These are phyloP conservation scores for Clonostachys chloroleuca DNA, from an alignment of 2,329 filamentous ascomycete genomes.

Conservation along the genomic window DNA sequence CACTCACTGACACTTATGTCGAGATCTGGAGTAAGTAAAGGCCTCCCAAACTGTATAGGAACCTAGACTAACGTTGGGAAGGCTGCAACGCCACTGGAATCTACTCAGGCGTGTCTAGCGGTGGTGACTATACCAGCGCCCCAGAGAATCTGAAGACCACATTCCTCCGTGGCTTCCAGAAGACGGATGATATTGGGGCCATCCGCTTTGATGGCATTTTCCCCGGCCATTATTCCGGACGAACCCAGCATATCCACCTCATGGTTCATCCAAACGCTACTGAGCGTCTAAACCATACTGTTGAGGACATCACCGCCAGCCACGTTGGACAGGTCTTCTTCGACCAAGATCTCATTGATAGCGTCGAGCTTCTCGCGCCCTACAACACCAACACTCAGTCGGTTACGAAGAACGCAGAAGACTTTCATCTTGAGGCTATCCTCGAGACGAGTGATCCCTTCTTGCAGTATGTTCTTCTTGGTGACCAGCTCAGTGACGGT, in stretches of 20 bases:
- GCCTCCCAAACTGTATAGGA: too few species aligned
- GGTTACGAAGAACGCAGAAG: slow-evolving; percentile 38
- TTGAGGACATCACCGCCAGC: slow-evolving; percentile 33
- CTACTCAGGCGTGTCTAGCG: slow-evolving; percentile 31
- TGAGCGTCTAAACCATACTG: slow-evolving; percentile 21
- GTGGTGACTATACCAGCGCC: slow-evolving; percentile 36
- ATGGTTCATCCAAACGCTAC: slow-evolving; percentile 30
- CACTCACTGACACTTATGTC: slow-evolving; percentile 28
- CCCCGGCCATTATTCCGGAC: slow-evolving; percentile 37
- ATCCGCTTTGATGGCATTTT: slow-evolving; percentile 36
- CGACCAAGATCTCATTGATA: slow-evolving; percentile 49
- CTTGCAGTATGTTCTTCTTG: slow-evolving; percentile 52
- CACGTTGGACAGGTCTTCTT: slow-evolving; percentile 63
- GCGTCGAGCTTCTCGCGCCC: slow-evolving; percentile 39
- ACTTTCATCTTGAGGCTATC: slow-evolving; percentile 43
- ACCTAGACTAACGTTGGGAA: too few species aligned
- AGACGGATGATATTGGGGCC: slow-evolving; percentile 33
- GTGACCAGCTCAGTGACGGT: slow-evolving; percentile 44
- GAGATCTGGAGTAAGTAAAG: slow-evolving; percentile 34
- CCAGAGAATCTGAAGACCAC: slow-evolving; percentile 24
- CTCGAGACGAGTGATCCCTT: slow-evolving; percentile 42
- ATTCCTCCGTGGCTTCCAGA: slow-evolving; percentile 28
- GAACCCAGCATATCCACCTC: slow-evolving; percentile 42
- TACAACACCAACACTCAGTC: too few species aligned
- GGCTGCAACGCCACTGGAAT: slow-evolving; percentile 38